These are phyloP conservation scores for Naganishia vishniacii DNA, from an alignment of 768 basidiomycete species.

Conservation along the genomic window DNA sequence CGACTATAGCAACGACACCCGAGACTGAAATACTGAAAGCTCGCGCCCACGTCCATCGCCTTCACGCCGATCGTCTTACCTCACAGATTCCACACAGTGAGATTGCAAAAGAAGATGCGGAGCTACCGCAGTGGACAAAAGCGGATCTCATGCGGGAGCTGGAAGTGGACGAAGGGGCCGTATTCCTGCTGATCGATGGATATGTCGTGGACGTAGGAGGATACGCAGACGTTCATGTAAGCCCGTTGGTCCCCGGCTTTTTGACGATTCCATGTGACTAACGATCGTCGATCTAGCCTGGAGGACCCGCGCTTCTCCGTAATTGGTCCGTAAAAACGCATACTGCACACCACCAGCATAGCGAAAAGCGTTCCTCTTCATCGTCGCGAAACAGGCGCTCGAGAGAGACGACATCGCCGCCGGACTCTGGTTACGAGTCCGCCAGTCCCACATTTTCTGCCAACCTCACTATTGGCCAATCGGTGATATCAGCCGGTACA, in stretches of 20 bases:
- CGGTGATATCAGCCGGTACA: too few relatives aligned
- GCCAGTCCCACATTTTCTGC: slow-evolving; percentile 20
- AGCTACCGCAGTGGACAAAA: slow-evolving; percentile 38
- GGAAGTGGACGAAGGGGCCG: slow-evolving; percentile 35
- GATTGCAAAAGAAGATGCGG: slow-evolving; percentile 26
- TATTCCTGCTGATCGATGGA: slow-evolving; percentile 58
- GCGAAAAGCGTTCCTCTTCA: neutral
- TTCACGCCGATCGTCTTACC: slow-evolving; percentile 38
- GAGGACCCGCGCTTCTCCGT: slow-evolving; percentile 4
- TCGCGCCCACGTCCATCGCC: slow-evolving; percentile 37
- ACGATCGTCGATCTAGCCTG: slow-evolving; percentile 1
- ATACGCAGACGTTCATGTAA: slow-evolving; percentile 65
- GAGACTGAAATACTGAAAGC: slow-evolving; percentile 41
- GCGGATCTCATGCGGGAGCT: slow-evolving; percentile 31
- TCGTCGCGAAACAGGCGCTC: neutral
- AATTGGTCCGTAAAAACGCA: slow-evolving; percentile 19
- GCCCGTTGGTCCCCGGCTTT: slow-evolving; percentile 36
- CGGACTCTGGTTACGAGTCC: slow-evolving; percentile 37
- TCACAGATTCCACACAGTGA: slow-evolving; percentile 30
- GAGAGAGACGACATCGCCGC: slow-evolving; percentile 12
- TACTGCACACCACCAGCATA: neutral
- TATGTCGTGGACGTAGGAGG: slow-evolving; percentile 60
- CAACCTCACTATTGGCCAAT: neutral
- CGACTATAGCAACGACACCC: slow-evolving; percentile 40
- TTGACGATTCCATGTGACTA: neutral